Conservation (phyloP, 192 early-diverging fungal species). For the Phlyctochytrium arcticum region DNA sequence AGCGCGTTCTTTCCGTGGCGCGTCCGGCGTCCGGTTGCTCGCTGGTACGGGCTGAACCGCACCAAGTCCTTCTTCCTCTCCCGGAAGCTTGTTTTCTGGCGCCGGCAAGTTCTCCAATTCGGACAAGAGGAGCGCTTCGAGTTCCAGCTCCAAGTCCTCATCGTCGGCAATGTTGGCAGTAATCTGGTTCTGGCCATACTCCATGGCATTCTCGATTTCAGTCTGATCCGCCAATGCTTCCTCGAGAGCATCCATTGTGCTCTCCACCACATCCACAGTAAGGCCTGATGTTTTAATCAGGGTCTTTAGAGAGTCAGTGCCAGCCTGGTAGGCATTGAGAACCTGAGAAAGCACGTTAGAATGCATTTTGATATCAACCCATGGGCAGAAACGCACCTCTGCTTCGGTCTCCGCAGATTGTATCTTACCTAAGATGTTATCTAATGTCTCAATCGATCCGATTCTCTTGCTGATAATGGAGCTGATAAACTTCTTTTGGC, state of each 20-base stretch:
- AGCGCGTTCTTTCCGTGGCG: background rate
- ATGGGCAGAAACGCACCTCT: slow-evolving; percentile 33
- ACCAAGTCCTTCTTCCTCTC: background rate
- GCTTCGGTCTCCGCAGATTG: slow-evolving; percentile 58
- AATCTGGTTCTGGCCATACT: slow-evolving; percentile 24
- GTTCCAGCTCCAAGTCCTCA: slow-evolving; percentile 31
- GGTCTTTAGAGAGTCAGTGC: slow-evolving; percentile 49
- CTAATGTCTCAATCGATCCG: slow-evolving; percentile 54
- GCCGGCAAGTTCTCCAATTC: background rate
- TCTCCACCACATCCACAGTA: slow-evolving; percentile 47
- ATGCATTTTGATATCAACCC: background rate
- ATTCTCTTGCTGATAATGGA: slow-evolving; percentile 54
- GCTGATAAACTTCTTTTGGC: slow-evolving; percentile 49
- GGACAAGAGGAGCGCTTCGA: slow-evolving; percentile 16
- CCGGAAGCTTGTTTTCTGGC: background rate
- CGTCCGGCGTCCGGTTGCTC: background rate
- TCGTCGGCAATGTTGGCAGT: slow-evolving; percentile 12
- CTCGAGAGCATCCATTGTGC: slow-evolving; percentile 56
- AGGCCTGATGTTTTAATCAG: slow-evolving; percentile 45
- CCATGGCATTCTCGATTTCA: slow-evolving; percentile 59
- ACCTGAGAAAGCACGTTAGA: slow-evolving; percentile 37
- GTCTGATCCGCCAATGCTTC: slow-evolving; percentile 58
- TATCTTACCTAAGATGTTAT: slow-evolving; percentile 58
- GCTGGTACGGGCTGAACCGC: background rate
- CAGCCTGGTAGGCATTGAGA: slow-evolving; percentile 55